Percentiles rank a stretch among this genome's conserved stretches.
Conservation (phyloP, 495 filamentous ascomycete species). For the Hypoxylon intermedium region DNA sequence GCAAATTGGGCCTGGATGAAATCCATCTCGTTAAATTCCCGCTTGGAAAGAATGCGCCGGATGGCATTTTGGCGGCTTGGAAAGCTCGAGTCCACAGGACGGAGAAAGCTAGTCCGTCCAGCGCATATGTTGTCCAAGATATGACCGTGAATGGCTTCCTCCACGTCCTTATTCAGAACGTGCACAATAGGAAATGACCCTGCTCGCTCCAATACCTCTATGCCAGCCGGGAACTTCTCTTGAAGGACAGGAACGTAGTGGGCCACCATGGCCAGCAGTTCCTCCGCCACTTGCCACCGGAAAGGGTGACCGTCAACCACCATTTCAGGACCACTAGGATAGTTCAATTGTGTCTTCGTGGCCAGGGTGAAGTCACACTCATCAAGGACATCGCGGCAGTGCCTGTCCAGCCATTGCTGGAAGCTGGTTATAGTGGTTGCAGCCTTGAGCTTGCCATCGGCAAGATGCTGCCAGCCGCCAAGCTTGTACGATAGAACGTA, state of each 20-base stretch:
- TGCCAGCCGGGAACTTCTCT: conserved; percentile 41
- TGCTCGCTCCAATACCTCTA: conserved; percentile 47
- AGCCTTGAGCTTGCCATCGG: conserved; percentile 46
- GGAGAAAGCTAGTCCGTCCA: conserved; percentile 39
- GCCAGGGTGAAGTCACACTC: conserved; percentile 63
- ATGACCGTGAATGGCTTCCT: conserved; percentile 43
- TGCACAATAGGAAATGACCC: conserved; percentile 50
- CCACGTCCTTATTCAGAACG: conserved; percentile 48
- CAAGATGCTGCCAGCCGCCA: conserved; percentile 55
- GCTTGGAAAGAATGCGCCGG: conserved; percentile 42
- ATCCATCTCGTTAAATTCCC: conserved; percentile 15
- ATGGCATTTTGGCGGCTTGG: conserved; percentile 29
- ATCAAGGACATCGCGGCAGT: conserved; percentile 62
- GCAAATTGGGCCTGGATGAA: conserved; percentile 31
- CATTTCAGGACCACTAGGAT: conserved; percentile 57
- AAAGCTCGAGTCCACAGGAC: conserved; percentile 27
- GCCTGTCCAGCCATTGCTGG: conserved; percentile 55
- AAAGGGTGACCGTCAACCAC: conserved; percentile 59
- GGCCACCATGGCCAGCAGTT: conserved; percentile 50
- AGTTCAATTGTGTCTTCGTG: conserved; percentile 56
- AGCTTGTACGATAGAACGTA: conserved; percentile 61
- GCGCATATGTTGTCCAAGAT: conserved; percentile 43
- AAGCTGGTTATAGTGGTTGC: conserved; percentile 52
- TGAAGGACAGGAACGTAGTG: conserved; percentile 43
- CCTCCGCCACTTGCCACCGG: conserved; percentile 55